Base-by-base conservation (phyloP, 495 filamentous ascomycete species). In the Penicillium ochrochloron region DNA sequence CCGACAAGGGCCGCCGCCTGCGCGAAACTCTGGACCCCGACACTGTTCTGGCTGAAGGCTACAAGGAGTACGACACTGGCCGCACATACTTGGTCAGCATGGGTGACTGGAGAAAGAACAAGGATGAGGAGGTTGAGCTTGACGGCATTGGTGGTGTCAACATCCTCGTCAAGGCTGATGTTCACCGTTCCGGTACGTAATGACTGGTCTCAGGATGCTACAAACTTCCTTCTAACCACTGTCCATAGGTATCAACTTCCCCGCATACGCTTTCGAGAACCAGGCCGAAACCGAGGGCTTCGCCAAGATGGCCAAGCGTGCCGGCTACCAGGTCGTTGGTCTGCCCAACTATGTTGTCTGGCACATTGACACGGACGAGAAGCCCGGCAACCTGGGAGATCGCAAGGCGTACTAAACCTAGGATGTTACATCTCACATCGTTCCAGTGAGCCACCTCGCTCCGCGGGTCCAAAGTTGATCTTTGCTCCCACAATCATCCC, bases 341-440 rank as follows among this genome's bases (percentile, higher is more conserved):
- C 83, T 99, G 57, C 96, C 95, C 61, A 99, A 99, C 78, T 99
- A 99, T 75, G 88, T 99, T 51, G 93, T 99, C 52, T 99, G 95
- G 95, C 95, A 99, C 75, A 92, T 97, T 67, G 95, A 99, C 75
- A 99, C 95, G n/a, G 88, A 96, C 46, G 95, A 98, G 83, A 97
- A 97, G 83, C 86, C 88, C 12, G 95, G 94, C 4, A 97, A 99
- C 55, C 72, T 80, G 21, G 76, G 76, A 59, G 70, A 72, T 48
- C 77, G 79, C 71, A 78, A 79, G 67, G 77, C 79, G 9, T 82
- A 76, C 63, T 82, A 76, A 68, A 61, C n/a, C 56, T 31, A n/a
- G 19, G 12, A 31, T 21, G 34, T 55, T 34, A 52, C 59, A 60
- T 62, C 58, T 58, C 55, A 44, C 57, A 62, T 54, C 33, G 12